These are phyloP conservation scores for Ogataea saltuana DNA, from an alignment of 805 yeast species.

Conservation along the genomic window DNA sequence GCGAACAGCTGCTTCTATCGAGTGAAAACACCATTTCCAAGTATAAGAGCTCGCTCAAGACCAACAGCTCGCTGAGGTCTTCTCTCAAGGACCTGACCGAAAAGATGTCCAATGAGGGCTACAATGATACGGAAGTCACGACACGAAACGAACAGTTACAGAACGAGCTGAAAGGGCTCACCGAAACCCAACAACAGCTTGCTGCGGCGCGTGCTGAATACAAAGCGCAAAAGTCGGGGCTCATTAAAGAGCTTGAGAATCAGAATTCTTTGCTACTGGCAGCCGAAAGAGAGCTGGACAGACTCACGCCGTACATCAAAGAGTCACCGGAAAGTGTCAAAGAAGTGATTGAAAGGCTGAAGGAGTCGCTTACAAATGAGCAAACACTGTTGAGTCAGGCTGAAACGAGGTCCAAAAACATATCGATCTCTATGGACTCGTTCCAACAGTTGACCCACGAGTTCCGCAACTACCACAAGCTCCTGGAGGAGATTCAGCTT, in stretches of 20 bases:
- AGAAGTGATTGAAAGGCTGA: constrained; percentile 54
- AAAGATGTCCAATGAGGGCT: constrained; percentile 26
- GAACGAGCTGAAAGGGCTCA: constrained; percentile 58
- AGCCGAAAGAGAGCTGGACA: constrained; percentile 57
- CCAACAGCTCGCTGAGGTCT: constrained; percentile 40
- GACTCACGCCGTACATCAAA: constrained; percentile 57
- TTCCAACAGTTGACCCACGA: constrained; percentile 54
- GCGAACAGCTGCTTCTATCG: constrained; percentile 58
- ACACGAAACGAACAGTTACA: constrained; percentile 58
- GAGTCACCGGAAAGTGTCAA: constrained; percentile 59
- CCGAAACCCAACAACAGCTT: constrained; percentile 60
- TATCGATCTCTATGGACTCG: constrained; percentile 57
- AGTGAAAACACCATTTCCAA: constrained; percentile 52
- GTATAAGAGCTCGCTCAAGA: constrained; percentile 44
- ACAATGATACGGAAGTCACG: constrained; percentile 44
- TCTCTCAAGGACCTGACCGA: constrained; percentile 23
- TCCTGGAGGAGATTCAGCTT: constrained; percentile 50
- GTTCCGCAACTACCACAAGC: constrained; percentile 41
- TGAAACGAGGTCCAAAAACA: constrained; percentile 51
- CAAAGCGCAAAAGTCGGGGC: constrained; percentile 58
- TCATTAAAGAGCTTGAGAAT: constrained; percentile 61
- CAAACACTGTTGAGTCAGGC: constrained; percentile 40
- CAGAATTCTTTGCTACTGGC: constrained; percentile 58
- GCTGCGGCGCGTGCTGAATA: constrained; percentile 63
- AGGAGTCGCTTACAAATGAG: constrained; percentile 43